These are phyloP conservation scores for Phytophthora pluvialis DNA, from an alignment of 352 stramenopile species.

Conservation along the genomic window DNA sequence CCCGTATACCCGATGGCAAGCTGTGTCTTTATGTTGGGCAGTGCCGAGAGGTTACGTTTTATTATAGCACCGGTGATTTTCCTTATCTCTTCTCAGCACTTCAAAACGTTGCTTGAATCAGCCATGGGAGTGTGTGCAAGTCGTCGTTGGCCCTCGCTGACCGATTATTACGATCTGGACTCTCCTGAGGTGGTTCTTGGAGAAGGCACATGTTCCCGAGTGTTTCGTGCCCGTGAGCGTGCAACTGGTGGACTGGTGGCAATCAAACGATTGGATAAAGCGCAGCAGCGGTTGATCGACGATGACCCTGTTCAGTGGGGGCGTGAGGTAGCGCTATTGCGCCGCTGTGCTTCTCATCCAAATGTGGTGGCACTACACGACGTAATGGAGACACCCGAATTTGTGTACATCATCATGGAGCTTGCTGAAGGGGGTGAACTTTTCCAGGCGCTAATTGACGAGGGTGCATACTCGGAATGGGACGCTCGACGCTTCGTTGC, in stretches of 20 bases:
- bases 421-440: conserved; percentile 66
- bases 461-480: conserved; percentile 81
- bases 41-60: too few species aligned
- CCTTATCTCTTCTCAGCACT: background rate
- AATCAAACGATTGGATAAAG: conserved; percentile 73
- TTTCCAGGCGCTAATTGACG: conserved; percentile 72
- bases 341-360: conserved; percentile 51
- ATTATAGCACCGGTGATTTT: background rate
- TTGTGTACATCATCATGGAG: conserved; percentile 71
- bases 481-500: conserved; percentile 55
- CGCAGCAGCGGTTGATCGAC: conserved; percentile 6
- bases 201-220: conserved; percentile 51
- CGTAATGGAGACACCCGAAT: conserved; percentile 53
- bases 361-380: conserved; percentile 66
- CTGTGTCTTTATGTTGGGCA: too few species aligned
- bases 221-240: conserved; percentile 53
- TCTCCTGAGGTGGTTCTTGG: conserved; percentile 49
- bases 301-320: conserved; percentile 43
- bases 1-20: too few species aligned
- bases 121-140: conserved; percentile 61
- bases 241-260: conserved; percentile 45
- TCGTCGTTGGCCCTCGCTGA: conserved; percentile 34
- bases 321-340: conserved; percentile 57
- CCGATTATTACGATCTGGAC: conserved; percentile 51
- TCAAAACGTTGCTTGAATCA: background rate